A percentile compares a stretch with the other conserved stretches of the same genome.
phyloP scores from a whole-genome alignment of 23 red algal genomes.

The Gracilaria caudata region DNA sequence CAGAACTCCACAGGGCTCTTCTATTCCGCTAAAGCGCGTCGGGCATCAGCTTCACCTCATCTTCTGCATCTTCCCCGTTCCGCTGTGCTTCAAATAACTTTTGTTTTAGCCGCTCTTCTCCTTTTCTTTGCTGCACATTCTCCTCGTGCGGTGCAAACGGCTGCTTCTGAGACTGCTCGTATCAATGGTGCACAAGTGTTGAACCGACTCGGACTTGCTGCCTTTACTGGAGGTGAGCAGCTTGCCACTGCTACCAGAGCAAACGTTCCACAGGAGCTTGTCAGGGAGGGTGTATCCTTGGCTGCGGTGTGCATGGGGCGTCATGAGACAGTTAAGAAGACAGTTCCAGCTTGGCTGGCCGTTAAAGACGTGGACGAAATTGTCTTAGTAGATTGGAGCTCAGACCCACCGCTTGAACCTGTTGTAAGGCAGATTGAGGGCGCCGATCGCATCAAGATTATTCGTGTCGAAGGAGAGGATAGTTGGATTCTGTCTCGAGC shows the following conservation, averaged over 20 bases:
- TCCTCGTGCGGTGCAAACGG: not conserved
- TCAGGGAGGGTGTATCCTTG: constrained; percentile 50
- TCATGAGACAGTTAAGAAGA: constrained; percentile 48
- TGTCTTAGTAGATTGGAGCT: constrained; percentile 77
- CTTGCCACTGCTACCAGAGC: not conserved
- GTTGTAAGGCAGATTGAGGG: constrained; percentile 12
- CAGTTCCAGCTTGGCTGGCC: constrained; percentile 53
- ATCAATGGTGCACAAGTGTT: constrained; percentile 4
- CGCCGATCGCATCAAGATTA: constrained; percentile 40
- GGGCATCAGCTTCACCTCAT: constrained; percentile 30
- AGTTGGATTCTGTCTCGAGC: constrained; percentile 66
- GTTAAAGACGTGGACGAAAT: constrained; percentile 59
- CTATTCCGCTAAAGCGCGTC: constrained; percentile 37
- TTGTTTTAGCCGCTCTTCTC: constrained; percentile 36
- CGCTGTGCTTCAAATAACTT: constrained; percentile 22
- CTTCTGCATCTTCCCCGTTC: constrained; percentile 42
- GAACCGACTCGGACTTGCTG: constrained; percentile 7
- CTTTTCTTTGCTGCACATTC: constrained; percentile 23
- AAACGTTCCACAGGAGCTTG: not conserved
- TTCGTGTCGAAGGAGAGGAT: constrained; percentile 62
- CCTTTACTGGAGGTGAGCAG: not conserved
- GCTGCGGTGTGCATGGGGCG: constrained; percentile 74
- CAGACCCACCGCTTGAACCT: constrained; percentile 50
- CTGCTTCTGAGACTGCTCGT: constrained; percentile 7
- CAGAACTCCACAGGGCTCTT: constrained; percentile 36